phyloP scores from a whole-genome alignment of 805 yeast genomes.

The Candida insectorum region DNA sequence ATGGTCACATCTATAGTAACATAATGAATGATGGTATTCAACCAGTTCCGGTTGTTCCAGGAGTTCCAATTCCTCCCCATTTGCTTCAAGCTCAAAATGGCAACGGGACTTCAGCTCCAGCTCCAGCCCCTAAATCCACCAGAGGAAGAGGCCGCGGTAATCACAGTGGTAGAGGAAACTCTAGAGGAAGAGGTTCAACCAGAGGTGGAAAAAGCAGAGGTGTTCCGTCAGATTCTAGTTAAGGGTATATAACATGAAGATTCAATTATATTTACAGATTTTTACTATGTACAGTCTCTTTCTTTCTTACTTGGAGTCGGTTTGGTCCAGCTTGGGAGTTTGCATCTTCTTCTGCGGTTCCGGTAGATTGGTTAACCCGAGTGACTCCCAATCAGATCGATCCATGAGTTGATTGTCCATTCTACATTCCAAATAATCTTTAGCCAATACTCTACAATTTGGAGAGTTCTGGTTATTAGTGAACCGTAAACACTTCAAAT shows the following conservation, averaged over 20 bases:
- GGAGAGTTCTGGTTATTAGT: slow-evolving; percentile 84
- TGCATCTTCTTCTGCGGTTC: too few species aligned
- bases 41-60: slow-evolving; percentile 28
- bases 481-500: slow-evolving; percentile 72
- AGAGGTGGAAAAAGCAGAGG: slow-evolving; percentile 6
- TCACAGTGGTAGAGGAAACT: slow-evolving; percentile 14
- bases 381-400: slow-evolving; percentile 39
- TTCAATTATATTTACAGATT: too few species aligned
- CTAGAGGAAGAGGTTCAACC: slow-evolving; percentile 10
- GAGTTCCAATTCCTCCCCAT: slow-evolving; percentile 36
- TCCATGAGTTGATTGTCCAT: slow-evolving; percentile 68
- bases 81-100: slow-evolving; percentile 15
- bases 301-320: too few species aligned
- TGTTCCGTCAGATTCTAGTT: too few species aligned
- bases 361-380: slow-evolving; percentile 41
- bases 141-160: slow-evolving; percentile 17
- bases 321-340: too few species aligned
- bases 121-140: slow-evolving; percentile 13
- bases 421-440: slow-evolving; percentile 76
- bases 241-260: too few species aligned
- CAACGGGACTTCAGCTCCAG: background rate
- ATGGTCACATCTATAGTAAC: slow-evolving; percentile 41
- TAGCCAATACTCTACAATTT: slow-evolving; percentile 85
- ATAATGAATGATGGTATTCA: slow-evolving; percentile 38
- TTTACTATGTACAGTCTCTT: too few species aligned